Evolutionary conservation across 1,284 basidiomycete species (phyloP).

Genomic region (Leccinum griseonigrum): DNA sequence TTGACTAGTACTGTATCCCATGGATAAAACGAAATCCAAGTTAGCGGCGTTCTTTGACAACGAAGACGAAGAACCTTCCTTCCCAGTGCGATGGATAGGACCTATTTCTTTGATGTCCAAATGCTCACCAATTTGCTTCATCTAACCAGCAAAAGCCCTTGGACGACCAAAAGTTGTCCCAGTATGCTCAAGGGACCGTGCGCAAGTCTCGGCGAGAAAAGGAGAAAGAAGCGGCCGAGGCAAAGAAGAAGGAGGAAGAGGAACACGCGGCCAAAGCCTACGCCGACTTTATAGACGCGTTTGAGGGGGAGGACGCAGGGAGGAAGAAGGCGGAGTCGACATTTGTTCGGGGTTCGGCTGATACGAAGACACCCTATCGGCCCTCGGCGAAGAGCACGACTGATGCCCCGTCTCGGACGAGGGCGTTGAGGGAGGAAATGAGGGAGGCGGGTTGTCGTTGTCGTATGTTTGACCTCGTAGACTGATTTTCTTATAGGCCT

Average conservation of each 20-base stretch:
- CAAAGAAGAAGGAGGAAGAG: slow-evolving; percentile 82
- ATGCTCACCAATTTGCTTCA: slow-evolving; percentile 54
- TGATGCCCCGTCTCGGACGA: slow-evolving; percentile 29
- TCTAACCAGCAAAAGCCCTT: slow-evolving; percentile 68
- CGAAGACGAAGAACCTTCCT: slow-evolving; percentile 77
- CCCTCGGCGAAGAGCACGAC: slow-evolving; percentile 35
- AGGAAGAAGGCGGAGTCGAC: slow-evolving; percentile 53
- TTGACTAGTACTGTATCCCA: slow-evolving; percentile 29
- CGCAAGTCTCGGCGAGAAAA: slow-evolving; percentile 80
- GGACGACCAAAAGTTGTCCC: slow-evolving; percentile 74
- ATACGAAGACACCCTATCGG: slow-evolving; percentile 47
- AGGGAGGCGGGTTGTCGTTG: slow-evolving; percentile 23
- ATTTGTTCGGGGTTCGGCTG: slow-evolving; percentile 71
- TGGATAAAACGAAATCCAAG: slow-evolving; percentile 78
- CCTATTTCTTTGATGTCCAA: slow-evolving; percentile 48
- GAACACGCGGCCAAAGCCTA: slow-evolving; percentile 76
- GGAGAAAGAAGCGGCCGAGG: slow-evolving; percentile 86
- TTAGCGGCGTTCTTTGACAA: slow-evolving; percentile 79
- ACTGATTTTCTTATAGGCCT: slow-evolving; percentile 39
- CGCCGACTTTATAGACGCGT: slow-evolving; percentile 84
- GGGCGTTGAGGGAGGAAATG: slow-evolving; percentile 36
- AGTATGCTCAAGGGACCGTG: slow-evolving; percentile 71
- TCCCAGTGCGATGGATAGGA: slow-evolving; percentile 81
- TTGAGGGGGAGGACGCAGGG: slow-evolving; percentile 67
- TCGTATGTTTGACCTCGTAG: neutral